Evolutionary conservation across 306 rosid genomes (phyloP), one percentile per base, ranked within the genome.

Genomic region (Rosa rugosa): DNA sequence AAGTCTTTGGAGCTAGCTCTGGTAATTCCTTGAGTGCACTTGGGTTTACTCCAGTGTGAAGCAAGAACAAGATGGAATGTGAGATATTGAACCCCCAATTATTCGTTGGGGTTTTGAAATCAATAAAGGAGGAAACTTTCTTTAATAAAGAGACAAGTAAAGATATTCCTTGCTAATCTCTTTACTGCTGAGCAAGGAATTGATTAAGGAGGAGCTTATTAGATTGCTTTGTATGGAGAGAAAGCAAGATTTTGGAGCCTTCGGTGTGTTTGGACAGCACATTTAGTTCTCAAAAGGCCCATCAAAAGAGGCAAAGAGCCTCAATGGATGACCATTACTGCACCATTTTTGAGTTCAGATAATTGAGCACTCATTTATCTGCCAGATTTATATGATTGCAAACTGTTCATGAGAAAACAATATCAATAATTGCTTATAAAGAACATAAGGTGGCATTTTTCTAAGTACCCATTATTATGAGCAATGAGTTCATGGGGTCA

Each of bases 61-160:
- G 85, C 86, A 81, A 81, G 75, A 74, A 70, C 71, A 67, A 22
- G 25, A 72, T 86, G 83, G 60, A 77, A 77, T 76, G 45, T 80
- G 66, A 75, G 77, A 80, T 71, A 66, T 20, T 50, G 53, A n/a
- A n/a, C n/a, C n/a, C n/a, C n/a, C n/a, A n/a, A n/a, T n/a, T n/a
- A n/a, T n/a, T n/a, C n/a, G 51, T 79, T 44, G n/a, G 76, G 72
- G 77, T 65, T 73, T 83, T 73, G 80, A 78, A 83, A 69, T 81
- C 72, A 34, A 82, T 81, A 85, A 68, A 56, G 77, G 60, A 59
- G 80, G 73, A 77, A 78, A 69, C 83, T 84, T 87, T 77, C 91
- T 89, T 92, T 92, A 82, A 80, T 85, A 88, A 94, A 94, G 93
- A 71, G 79, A 79, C 59, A 65, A 41, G 41, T 71, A 86, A 86